Evolutionary conservation across 2,329 filamentous ascomycete genomes (phyloP).

Genomic region (Zasmidium citrigriseum): DNA sequence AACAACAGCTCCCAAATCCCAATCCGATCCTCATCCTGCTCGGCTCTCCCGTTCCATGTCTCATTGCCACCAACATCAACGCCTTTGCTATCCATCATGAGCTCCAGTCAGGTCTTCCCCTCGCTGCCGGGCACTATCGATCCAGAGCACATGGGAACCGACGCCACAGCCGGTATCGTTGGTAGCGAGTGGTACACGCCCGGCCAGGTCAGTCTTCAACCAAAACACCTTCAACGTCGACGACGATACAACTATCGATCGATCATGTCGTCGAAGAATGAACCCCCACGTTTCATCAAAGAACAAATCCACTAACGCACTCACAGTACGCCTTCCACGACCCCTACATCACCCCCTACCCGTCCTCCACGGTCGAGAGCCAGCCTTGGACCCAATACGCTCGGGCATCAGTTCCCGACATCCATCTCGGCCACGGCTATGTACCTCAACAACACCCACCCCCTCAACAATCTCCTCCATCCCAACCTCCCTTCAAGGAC

Average conservation of each 20-base stretch:
- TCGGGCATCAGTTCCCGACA: constrained; percentile 28
- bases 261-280: neutral
- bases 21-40: constrained; percentile 17
- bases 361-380: constrained; percentile 35
- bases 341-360: constrained; percentile 37
- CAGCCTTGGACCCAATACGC: constrained; percentile 33
- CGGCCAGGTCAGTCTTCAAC: constrained; percentile 24
- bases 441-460: constrained; percentile 18
- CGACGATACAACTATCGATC: constrained; percentile 1
- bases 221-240: neutral
- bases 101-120: constrained; percentile 31
- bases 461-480: constrained; percentile 17
- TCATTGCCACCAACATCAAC: constrained; percentile 26
- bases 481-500: constrained; percentile 20
- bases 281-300: no score
- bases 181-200: constrained; percentile 32
- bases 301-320: constrained; percentile 5
- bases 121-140: constrained; percentile 29
- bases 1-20: neutral
- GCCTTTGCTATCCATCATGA: constrained; percentile 25
- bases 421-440: constrained; percentile 20
- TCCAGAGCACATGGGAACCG: constrained; percentile 30
- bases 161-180: constrained; percentile 24
- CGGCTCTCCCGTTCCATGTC: constrained; percentile 27
- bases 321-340: constrained; percentile 33